Evolutionary conservation across 768 basidiomycete species (phyloP).

Genomic region (Suillus occidentalis): DNA sequence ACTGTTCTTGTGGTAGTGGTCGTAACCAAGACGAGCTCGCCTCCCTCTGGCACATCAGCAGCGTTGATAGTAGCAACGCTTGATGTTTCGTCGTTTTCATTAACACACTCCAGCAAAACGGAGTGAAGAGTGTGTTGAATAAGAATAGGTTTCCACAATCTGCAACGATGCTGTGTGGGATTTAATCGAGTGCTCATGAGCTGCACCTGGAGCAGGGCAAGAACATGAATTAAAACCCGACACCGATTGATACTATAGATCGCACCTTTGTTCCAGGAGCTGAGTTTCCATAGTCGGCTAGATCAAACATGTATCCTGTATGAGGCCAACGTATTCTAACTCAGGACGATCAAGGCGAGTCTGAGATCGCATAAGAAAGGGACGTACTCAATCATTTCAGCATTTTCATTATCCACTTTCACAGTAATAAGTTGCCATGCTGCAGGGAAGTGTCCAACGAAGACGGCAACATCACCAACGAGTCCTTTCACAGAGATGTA

Average conservation of each 20-base stretch:
- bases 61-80: background rate
- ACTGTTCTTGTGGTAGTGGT: background rate
- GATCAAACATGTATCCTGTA: conserved; percentile 27
- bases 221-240: background rate
- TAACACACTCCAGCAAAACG: background rate
- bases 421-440: conserved; percentile 30
- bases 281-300: conserved; percentile 24
- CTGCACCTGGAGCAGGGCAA: background rate
- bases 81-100: background rate
- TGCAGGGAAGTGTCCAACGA: conserved; percentile 28
- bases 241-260: background rate
- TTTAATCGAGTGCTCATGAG: background rate
- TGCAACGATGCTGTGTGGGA: background rate
- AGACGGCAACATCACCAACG: conserved; percentile 3
- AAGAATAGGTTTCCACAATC: background rate
- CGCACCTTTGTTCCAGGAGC: conserved; percentile 31
- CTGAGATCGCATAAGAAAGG: background rate
- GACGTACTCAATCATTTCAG: conserved; percentile 28
- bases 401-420: conserved; percentile 24
- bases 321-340: conserved; percentile 31
- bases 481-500: conserved; percentile 23
- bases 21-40: background rate
- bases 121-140: background rate
- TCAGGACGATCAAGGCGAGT: background rate
- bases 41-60: background rate